A percentile compares a stretch with the other conserved stretches of the same genome.
phyloP scores from a whole-genome alignment of 1,284 basidiomycete species.

The Hypsizygus ulmarius region DNA sequence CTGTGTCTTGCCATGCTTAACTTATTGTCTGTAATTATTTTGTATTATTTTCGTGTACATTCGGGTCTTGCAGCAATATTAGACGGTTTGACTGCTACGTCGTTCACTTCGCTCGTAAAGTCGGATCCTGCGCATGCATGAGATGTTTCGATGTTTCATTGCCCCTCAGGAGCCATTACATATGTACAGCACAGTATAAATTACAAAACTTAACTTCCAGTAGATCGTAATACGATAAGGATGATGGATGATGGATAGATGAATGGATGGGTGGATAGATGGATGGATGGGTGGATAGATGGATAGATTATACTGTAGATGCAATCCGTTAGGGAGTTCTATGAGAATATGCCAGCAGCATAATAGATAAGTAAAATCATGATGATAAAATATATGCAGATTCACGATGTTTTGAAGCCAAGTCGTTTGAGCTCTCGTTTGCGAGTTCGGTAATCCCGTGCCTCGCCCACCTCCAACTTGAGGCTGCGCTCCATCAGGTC shows the following conservation, averaged over 20 bases:
- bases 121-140: no score
- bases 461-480: slow-evolving; percentile 29
- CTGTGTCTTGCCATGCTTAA: neutral
- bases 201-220: no score
- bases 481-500: slow-evolving; percentile 31
- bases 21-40: neutral
- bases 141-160: no score
- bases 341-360: no score
- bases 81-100: no score
- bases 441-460: slow-evolving; percentile 25
- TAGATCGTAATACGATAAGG: no score
- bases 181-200: no score
- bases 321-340: neutral
- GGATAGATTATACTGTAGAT: no score
- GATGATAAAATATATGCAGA: neutral
- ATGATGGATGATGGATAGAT: no score
- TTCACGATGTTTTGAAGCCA: slow-evolving; percentile 24
- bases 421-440: slow-evolving; percentile 27
- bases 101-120: no score
- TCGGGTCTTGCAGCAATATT: neutral
- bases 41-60: neutral
- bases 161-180: no score
- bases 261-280: no score
- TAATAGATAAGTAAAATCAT: neutral
- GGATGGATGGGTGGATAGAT: neutral